phyloP scores from a whole-genome alignment of 169 alveolate genomes.

The Plasmodium malariae region DNA sequence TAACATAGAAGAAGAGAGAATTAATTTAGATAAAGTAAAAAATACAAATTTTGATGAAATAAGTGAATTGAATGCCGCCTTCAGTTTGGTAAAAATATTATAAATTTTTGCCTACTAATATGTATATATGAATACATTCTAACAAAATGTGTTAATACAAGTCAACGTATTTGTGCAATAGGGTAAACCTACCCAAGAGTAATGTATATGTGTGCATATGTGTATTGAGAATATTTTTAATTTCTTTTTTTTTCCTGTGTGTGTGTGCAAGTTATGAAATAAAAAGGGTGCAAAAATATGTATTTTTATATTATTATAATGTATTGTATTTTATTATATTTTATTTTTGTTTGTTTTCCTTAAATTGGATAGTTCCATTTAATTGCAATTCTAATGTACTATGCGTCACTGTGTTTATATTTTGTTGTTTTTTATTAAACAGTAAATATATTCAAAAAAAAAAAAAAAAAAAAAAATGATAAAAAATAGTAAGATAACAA shows the following conservation, averaged over 20 bases:
- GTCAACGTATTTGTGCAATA: no score
- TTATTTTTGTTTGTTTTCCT: no score
- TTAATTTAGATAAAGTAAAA: constrained; percentile 36
- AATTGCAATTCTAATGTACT: no score
- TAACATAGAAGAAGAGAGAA: constrained; percentile 38
- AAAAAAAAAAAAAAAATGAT: background rate
- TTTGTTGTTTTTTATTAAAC: background rate
- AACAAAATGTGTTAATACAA: no score
- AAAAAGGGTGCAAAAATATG: no score
- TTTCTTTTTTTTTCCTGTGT: background rate
- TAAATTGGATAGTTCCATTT: no score
- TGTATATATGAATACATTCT: background rate
- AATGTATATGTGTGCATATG: background rate
- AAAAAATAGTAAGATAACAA: background rate
- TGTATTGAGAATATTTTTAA: no score
- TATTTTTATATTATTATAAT: no score
- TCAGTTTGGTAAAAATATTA: constrained; percentile 25
- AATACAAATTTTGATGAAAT: constrained; percentile 48
- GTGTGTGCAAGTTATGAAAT: background rate
- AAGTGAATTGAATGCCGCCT: constrained; percentile 37
- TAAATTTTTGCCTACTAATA: background rate
- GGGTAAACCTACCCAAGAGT: no score
- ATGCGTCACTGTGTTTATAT: no score
- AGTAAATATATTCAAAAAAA: background rate
- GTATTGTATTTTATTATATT: no score